phyloP scores from a whole-genome alignment of 148 eudicot species.

The Bassia scoparia region DNA sequence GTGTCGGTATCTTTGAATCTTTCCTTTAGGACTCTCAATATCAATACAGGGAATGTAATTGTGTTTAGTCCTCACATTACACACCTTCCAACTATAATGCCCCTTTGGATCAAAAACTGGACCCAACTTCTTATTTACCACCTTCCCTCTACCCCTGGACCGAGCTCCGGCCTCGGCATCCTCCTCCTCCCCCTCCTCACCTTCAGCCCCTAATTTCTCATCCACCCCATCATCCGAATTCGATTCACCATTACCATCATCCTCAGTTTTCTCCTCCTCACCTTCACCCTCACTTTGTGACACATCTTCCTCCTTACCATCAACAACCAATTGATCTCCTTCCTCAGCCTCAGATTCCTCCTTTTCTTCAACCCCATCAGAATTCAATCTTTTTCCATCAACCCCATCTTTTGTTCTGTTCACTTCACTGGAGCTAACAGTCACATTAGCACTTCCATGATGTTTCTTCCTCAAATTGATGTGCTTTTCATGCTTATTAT shows the following conservation, averaged over 20 bases:
- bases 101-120: slow-evolving; percentile 76
- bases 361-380: slow-evolving; percentile 32
- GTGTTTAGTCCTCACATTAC: slow-evolving; percentile 76
- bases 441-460: slow-evolving; percentile 33
- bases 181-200: slow-evolving; percentile 38
- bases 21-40: slow-evolving; percentile 53
- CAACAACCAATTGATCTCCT: slow-evolving; percentile 27
- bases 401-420: slow-evolving; percentile 2
- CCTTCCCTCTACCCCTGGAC: slow-evolving; percentile 25
- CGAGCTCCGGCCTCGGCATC: slow-evolving; percentile 20
- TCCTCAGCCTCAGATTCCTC: slow-evolving; percentile 55
- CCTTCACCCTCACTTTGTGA: slow-evolving; percentile 25
- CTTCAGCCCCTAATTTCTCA: slow-evolving; percentile 27
- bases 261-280: slow-evolving; percentile 30
- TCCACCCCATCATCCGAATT: slow-evolving; percentile 38
- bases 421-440: slow-evolving; percentile 22
- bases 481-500: slow-evolving; percentile 9
- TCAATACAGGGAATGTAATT: slow-evolving; percentile 97
- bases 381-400: slow-evolving; percentile 17
- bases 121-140: slow-evolving; percentile 39
- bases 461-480: slow-evolving; percentile 20
- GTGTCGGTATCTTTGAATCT: slow-evolving; percentile 63
- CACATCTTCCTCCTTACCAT: slow-evolving; percentile 37
- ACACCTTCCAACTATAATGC: slow-evolving; percentile 69
- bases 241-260: slow-evolving; percentile 33